Percentiles rank a stretch among this genome's conserved stretches.
Conservation (phyloP, 306 rosid species). For the Mimosa bimucronata region DNA sequence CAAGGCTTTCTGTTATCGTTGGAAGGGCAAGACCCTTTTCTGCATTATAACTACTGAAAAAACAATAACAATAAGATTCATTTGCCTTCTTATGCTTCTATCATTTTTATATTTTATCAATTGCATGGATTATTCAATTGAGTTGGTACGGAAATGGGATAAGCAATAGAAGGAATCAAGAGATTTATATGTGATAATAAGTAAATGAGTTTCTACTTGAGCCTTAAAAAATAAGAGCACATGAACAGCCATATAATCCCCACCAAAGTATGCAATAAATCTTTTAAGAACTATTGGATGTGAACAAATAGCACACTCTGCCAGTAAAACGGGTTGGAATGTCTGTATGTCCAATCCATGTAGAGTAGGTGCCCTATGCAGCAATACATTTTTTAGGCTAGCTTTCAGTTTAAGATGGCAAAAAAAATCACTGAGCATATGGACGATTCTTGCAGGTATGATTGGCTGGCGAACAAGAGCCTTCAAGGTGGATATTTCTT, state of each 20-base stretch:
- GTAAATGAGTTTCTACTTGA: background rate
- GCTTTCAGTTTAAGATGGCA: background rate
- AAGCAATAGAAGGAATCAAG: background rate
- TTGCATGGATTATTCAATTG: background rate
- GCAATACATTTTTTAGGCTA: background rate
- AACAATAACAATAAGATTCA: background rate
- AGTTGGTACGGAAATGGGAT: background rate
- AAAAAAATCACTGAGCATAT: background rate
- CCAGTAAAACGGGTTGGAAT: background rate
- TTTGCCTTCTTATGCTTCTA: background rate
- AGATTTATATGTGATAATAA: background rate
- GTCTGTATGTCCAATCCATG: background rate
- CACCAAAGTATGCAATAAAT: background rate
- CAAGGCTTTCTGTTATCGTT: no score
- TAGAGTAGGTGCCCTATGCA: background rate
- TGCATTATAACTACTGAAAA: background rate
- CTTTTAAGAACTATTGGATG: background rate
- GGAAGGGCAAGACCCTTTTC: background rate
- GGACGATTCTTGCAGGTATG: slow-evolving; percentile 53
- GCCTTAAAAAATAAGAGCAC: background rate
- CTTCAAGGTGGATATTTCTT: slow-evolving; percentile 72
- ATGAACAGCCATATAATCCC: background rate
- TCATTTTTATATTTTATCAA: background rate
- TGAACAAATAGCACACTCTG: background rate
- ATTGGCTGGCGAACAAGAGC: slow-evolving; percentile 67